phyloP scores from a whole-genome alignment of 164 flowering plant species.

The Magnolia kwangsiensis region DNA sequence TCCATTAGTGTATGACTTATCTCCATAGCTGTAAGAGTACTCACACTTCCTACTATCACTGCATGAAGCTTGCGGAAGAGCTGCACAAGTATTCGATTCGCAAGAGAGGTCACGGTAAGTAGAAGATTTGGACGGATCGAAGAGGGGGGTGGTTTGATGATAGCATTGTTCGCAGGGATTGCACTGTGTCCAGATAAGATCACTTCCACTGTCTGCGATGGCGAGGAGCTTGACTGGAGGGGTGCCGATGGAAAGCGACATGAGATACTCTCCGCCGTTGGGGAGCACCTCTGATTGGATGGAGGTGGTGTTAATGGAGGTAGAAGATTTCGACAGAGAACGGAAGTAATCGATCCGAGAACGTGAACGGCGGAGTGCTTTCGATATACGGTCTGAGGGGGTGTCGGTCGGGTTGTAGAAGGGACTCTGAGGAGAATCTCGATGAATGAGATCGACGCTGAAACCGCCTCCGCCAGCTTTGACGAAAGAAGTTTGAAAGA shows the following conservation, averaged over 20 bases:
- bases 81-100: conserved; percentile 20
- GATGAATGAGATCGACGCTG: conserved; percentile 1
- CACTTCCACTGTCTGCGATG: conserved; percentile 85
- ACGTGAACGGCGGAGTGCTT: not conserved
- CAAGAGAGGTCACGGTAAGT: conserved; percentile 41
- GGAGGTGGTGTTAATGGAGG: not conserved
- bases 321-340: not conserved
- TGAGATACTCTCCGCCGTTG: conserved; percentile 55
- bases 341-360: not conserved
- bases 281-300: conserved; percentile 15
- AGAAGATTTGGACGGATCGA: conserved; percentile 32
- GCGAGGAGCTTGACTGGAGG: conserved; percentile 53
- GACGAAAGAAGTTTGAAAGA: not conserved
- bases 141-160: conserved; percentile 51
- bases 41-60: conserved; percentile 7
- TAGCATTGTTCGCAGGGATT: conserved; percentile 62
- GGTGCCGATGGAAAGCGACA: conserved; percentile 60
- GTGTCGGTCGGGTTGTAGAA: not conserved
- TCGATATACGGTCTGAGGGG: not conserved
- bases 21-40: conserved; percentile 31
- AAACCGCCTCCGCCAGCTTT: not conserved
- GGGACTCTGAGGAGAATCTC: not conserved
- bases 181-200: conserved; percentile 85
- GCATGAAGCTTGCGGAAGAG: not conserved
- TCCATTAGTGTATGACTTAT: conserved; percentile 34